These are phyloP conservation scores for Talaromyces funiculosus DNA, from an alignment of 2,329 filamentous ascomycete species.

Conservation along the genomic window DNA sequence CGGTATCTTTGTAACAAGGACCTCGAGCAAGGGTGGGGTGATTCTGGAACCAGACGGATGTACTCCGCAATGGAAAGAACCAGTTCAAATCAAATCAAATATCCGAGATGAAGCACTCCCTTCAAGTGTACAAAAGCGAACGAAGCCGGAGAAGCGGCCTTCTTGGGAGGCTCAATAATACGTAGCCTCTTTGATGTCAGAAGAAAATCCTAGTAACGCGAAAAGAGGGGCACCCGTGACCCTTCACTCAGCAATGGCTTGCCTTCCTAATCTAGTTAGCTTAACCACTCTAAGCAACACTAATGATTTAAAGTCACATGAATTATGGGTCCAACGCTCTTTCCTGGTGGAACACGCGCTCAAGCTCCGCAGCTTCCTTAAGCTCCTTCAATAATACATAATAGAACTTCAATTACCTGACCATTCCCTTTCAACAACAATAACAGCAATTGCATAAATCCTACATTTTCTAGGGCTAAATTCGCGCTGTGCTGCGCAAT, in stretches of 20 bases:
- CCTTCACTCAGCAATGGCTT: too few species aligned
- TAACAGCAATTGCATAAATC: neutral
- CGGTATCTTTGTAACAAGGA: neutral
- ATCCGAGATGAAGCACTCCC: neutral
- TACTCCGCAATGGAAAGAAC: neutral
- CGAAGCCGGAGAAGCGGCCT: conserved; percentile 4
- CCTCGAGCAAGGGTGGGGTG: neutral
- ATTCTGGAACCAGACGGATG: neutral
- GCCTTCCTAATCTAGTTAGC: neutral
- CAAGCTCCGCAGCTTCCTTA: conserved; percentile 10
- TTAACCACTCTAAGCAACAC: neutral
- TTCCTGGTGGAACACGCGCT: neutral
- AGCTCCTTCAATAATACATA: neutral
- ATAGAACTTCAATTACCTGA: neutral
- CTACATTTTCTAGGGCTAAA: too few species aligned
- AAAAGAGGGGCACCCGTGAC: conserved; percentile 9
- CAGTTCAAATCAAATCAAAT: neutral
- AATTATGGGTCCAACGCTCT: conserved; percentile 1
- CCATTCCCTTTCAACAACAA: neutral
- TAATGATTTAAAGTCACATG: conserved; percentile 1
- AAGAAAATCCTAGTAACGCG: conserved; percentile 2
- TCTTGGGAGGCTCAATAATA: conserved; percentile 5
- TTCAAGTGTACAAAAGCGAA: neutral
- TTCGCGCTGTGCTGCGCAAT: neutral
- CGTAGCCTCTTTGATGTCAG: neutral